Evolutionary conservation across 2,329 filamentous ascomycete genomes (phyloP), one percentile per base, ranked within the genome.

Genomic region (Scedosporium dehoogii): DNA sequence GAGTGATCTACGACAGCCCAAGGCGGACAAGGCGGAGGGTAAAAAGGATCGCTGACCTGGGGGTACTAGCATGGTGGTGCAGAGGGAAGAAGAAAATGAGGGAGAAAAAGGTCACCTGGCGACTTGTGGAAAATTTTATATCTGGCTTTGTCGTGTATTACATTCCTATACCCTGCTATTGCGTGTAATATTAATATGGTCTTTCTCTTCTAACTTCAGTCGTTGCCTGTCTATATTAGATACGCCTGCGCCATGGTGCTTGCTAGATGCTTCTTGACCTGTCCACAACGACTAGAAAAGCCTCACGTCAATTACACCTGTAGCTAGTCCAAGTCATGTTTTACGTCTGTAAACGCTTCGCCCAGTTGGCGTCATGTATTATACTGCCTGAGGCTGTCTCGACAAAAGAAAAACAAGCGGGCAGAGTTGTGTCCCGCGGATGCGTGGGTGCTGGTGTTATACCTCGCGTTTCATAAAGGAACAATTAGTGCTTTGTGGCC

Each of bases 21-120:
- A 76, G 68, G 69, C 70, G 46, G 76, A 79, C 61, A 76, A 76
- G 68, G 69, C 70, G 48, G 76, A 79, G 61, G 72, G 69, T 60
- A 84, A 83, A 73, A 85, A 85, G 70, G 74, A 78, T 55, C 73
- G 76, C 65, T 81, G 68, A 70, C 7, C 12, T 1, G 51, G 23
- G n/a, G 18, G 4, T 6, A 10, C 18, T 10, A 55, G 12, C 21
- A 27, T 18, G 18, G 33, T 12, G 33, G 33, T 12, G 33, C 10
- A 3, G 33, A 4, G 9, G 33, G 33, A 9, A 33, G 9, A 12
- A 38, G 33, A 38, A 12, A 38, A 10, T 38, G 10, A 12, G 10
- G 10, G 33, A 12, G 33, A 38, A 38, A 38, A 38, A 12, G 33
- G 33, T 38, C 10, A 38, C 33, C 33, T 12, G 33, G 33, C 33